These are phyloP conservation scores for Curvularia eragrostidis DNA, from an alignment of 2,329 filamentous ascomycete species.

Conservation along the genomic window DNA sequence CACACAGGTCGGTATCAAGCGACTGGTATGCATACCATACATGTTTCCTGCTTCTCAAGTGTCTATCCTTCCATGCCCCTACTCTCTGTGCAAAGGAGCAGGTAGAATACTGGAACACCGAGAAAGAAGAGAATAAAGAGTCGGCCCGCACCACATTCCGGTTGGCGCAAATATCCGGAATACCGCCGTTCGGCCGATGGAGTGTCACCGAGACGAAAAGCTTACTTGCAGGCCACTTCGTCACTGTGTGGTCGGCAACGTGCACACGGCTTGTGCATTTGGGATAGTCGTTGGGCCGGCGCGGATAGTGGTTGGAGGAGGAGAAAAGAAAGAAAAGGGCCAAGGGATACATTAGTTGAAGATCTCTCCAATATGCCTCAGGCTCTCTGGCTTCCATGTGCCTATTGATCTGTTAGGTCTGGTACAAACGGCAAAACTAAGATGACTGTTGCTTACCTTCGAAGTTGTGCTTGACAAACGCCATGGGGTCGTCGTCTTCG, in stretches of 20 bases:
- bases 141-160: not conserved
- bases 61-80: not conserved
- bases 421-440: not conserved
- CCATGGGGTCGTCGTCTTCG: slow-evolving; percentile 90
- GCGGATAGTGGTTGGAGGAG: no score
- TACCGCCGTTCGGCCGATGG: not conserved
- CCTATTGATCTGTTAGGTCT: slow-evolving; percentile 37
- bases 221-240: not conserved
- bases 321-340: not conserved
- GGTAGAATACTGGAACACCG: not conserved
- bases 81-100: not conserved
- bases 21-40: not conserved
- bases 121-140: not conserved
- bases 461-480: slow-evolving; percentile 96
- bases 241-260: not conserved
- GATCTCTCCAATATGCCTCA: slow-evolving; percentile 46
- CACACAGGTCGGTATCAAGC: not conserved
- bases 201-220: not conserved
- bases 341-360: slow-evolving; percentile 30
- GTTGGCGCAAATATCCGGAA: not conserved
- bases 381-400: slow-evolving; percentile 47
- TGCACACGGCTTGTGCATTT: not conserved
- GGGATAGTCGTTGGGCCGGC: not conserved
- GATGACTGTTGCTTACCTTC: slow-evolving; percentile 70
- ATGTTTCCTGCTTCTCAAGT: not conserved